A percentile compares a stretch with the other conserved stretches of the same genome.
phyloP scores from a whole-genome alignment of 2,329 filamentous ascomycete genomes.

The Hymenoscyphus infarciens region DNA sequence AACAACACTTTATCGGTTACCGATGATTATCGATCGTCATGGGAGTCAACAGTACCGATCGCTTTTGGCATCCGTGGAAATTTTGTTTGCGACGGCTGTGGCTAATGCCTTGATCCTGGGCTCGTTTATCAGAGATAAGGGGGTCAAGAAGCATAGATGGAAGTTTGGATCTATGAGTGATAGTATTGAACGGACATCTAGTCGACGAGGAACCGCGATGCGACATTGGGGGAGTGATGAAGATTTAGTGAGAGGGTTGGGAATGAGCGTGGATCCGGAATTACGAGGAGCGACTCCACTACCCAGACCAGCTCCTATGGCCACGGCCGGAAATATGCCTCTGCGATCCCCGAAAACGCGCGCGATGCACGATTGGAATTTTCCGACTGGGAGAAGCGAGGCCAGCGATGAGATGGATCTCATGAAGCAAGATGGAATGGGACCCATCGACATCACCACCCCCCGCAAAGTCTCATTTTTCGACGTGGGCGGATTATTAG shows the following conservation, averaged over 20 bases:
- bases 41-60: constrained; percentile 85
- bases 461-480: constrained; percentile 72
- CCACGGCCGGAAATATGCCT: constrained; percentile 26
- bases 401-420: constrained; percentile 43
- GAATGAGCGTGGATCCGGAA: constrained; percentile 60
- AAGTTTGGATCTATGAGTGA: constrained; percentile 58
- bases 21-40: constrained; percentile 64
- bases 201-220: constrained; percentile 47
- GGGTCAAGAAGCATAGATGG: constrained; percentile 85
- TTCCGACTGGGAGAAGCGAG: constrained; percentile 28
- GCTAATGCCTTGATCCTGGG: constrained; percentile 88
- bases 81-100: constrained; percentile 81
- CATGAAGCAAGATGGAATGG: constrained; percentile 20
- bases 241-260: constrained; percentile 77
- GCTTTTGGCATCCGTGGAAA: constrained; percentile 83
- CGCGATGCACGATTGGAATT: constrained; percentile 30
- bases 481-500: constrained; percentile 75
- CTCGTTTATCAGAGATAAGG: constrained; percentile 86
- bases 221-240: constrained; percentile 85
- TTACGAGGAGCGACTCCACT: constrained; percentile 39
- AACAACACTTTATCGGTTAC: constrained; percentile 78
- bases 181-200: constrained; percentile 53
- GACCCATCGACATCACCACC: constrained; percentile 36
- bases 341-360: constrained; percentile 21
- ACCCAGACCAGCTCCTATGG: constrained; percentile 35